These are phyloP conservation scores for Xylaria castorea DNA, from an alignment of 495 filamentous ascomycete species.

Conservation along the genomic window DNA sequence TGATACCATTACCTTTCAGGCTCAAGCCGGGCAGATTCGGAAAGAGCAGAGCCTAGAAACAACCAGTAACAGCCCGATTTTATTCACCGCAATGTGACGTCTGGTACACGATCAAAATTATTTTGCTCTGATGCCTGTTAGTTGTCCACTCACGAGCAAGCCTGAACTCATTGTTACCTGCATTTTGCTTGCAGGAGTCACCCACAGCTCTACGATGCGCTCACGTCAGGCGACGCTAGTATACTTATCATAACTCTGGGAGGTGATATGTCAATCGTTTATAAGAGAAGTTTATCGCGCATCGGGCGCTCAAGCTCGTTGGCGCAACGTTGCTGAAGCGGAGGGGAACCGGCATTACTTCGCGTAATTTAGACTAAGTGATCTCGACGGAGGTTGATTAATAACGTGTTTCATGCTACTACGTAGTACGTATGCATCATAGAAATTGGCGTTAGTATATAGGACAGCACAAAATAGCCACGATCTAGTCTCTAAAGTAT, in stretches of 20 bases:
- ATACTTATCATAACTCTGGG: not conserved
- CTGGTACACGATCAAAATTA: not conserved
- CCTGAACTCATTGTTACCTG: not conserved
- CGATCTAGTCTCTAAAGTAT: not conserved
- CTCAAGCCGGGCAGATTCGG: conserved; percentile 7
- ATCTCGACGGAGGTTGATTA: not conserved
- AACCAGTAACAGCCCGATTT: not conserved
- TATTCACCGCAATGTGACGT: conserved; percentile 2
- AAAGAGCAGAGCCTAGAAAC: not conserved
- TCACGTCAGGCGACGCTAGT: not conserved
- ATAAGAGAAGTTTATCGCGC: not conserved
- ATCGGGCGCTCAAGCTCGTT: not conserved
- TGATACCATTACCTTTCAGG: not conserved
- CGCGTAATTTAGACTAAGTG: not conserved
- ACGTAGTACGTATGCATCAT: not conserved
- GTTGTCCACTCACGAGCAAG: not conserved
- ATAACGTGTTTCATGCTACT: not conserved
- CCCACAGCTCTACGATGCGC: not conserved
- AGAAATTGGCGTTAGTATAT: not conserved
- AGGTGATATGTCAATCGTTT: conserved; percentile 8
- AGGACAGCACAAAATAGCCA: not conserved
- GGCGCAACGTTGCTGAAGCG: not conserved
- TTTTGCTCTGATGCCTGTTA: not conserved
- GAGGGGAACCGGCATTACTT: not conserved
- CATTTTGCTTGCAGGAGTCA: not conserved